Base-by-base conservation (phyloP, 345 rosid species). In the Erysimum cheiranthoides region DNA sequence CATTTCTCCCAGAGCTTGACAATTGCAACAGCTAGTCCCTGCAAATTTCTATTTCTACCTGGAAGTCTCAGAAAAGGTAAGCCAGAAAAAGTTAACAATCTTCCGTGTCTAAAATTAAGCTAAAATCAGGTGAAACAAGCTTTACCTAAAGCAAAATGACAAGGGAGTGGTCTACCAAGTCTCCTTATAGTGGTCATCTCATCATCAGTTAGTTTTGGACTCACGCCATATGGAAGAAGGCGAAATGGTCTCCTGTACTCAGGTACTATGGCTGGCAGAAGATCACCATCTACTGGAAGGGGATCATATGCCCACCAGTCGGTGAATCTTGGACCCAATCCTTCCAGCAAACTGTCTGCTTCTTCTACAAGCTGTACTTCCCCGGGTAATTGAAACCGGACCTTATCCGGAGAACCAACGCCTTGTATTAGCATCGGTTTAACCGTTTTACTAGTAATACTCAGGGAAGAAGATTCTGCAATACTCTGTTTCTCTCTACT, bases 261-360 rank as follows among this genome's bases (percentile, higher is more conserved):
- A 53, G 93, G 88, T 53, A 94, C 79, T 69, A 84, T 16, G 12
- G 91, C 97, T 54, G 97, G 97, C 31, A 94, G 84, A 72, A 94
- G 91, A 82, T 94, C 96, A 79, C 90, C 97, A 81, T 92, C 97
- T 45, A 94, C 84, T 21, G 98, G 98, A 34, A 86, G 84, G 21
- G 98, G 98, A 51, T 92, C 95, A 79, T 88, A 92, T 35, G 95
- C 98, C 98, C 97, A 90, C 97, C 97, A 92, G 61, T 90, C 97
- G 30, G 82, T 78, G 78, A 83, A 94, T 30, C 98, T 87, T 27
- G 98, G 98, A 66, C 97, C 97, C 73, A 94, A 71, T 66, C 96
- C 97, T 61, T 92, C 91, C 75, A 94, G 83, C 81, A 92, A 84
- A 54, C 79, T 63, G 65, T 94, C 92, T 70, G 89, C 91, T 80